Evolutionary conservation across 768 basidiomycete genomes (phyloP).

Genomic region (Dioszegia crocea): DNA sequence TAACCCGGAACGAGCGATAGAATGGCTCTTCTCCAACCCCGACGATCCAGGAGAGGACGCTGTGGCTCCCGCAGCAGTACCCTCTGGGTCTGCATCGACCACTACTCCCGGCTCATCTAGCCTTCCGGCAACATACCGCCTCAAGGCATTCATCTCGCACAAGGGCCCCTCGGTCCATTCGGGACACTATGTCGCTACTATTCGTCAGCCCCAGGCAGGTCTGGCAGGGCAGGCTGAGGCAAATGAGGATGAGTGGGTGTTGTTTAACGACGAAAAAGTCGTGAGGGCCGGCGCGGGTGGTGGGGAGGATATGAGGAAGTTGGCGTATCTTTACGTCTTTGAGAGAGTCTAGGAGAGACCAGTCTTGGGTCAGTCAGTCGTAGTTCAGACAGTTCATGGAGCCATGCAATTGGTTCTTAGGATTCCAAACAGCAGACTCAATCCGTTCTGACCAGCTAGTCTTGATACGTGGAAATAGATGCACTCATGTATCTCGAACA

Average conservation of each 20-base stretch:
- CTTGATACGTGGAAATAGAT: too few species aligned
- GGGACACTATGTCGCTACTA: constrained; percentile 48
- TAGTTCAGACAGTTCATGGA: too few species aligned
- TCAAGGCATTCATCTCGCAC: constrained; percentile 95
- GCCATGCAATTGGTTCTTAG: too few species aligned
- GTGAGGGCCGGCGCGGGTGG: constrained; percentile 81
- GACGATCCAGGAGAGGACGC: constrained; percentile 68
- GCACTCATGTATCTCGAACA: too few species aligned
- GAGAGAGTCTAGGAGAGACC: constrained; percentile 56
- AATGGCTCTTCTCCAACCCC: constrained; percentile 93
- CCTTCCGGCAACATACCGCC: constrained; percentile 70
- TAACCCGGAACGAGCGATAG: constrained; percentile 78
- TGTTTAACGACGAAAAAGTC: constrained; percentile 96
- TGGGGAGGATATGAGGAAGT: constrained; percentile 69
- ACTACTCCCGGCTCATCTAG: constrained; percentile 55
- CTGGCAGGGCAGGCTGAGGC: constrained; percentile 56
- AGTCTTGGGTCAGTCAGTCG: background rate
- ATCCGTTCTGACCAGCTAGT: too few species aligned
- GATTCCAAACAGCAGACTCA: too few species aligned
- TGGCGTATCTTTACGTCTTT: constrained; percentile 93
- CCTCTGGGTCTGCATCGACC: constrained; percentile 20
- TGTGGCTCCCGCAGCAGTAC: background rate
- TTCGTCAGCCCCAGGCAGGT: constrained; percentile 77
- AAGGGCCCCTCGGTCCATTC: constrained; percentile 94
- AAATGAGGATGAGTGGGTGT: constrained; percentile 65